Percentiles rank a stretch among this genome's conserved stretches.
These are phyloP conservation scores for Xylaria curta DNA, from an alignment of 495 filamentous ascomycete species.

Conservation along the genomic window DNA sequence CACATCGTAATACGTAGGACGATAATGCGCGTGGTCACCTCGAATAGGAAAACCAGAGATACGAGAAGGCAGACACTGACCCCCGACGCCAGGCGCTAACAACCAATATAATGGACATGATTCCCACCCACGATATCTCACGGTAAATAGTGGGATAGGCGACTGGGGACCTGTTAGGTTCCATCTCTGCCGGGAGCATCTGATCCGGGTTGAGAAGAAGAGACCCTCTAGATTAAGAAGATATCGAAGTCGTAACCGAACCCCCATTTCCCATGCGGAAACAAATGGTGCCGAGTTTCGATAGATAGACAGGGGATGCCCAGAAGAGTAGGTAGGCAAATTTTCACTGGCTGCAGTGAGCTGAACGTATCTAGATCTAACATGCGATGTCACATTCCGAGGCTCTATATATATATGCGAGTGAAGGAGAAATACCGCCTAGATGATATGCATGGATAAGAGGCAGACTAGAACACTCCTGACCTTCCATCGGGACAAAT, in stretches of 20 bases:
- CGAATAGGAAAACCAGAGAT: slow-evolving; percentile 1
- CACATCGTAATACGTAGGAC: background rate
- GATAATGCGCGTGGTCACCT: background rate
- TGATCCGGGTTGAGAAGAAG: background rate
- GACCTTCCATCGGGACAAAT: background rate
- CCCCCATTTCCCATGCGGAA: slow-evolving; percentile 10
- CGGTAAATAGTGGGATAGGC: background rate
- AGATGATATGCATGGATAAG: background rate
- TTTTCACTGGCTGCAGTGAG: background rate
- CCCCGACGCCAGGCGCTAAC: background rate
- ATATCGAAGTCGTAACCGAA: background rate
- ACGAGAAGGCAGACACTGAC: background rate
- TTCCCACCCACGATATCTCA: slow-evolving; percentile 4
- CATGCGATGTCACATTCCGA: background rate
- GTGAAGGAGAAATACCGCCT: background rate
- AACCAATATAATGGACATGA: slow-evolving; percentile 20
- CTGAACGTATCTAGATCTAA: background rate
- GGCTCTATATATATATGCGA: background rate
- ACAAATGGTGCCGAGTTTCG: background rate
- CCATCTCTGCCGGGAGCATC: background rate
- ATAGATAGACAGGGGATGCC: slow-evolving; percentile 8
- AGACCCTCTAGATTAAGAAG: background rate
- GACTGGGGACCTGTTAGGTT: no score
- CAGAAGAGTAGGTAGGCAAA: background rate
- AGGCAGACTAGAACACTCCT: background rate